A percentile compares a stretch with the other conserved stretches of the same genome.
Evolutionary conservation across 768 basidiomycete genomes (phyloP).

Genomic region (Suillus paluster): DNA sequence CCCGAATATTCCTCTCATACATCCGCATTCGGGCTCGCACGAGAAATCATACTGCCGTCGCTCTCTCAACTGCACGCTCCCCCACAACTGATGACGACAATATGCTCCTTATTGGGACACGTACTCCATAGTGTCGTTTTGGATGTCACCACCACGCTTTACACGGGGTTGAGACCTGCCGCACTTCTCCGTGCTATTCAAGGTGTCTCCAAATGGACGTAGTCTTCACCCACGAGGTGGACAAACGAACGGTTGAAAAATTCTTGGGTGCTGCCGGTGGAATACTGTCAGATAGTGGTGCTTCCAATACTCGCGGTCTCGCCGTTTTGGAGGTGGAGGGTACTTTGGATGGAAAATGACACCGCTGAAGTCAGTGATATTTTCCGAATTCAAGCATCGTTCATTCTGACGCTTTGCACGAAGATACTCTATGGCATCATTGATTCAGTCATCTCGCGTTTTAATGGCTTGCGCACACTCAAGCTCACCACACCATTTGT

Average conservation of each 20-base stretch:
- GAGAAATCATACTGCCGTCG: slow-evolving; percentile 20
- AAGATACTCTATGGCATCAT: slow-evolving; percentile 34
- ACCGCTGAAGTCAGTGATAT: slow-evolving; percentile 30
- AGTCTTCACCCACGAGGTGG: slow-evolving; percentile 35
- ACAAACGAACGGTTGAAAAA: slow-evolving; percentile 37
- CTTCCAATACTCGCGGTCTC: slow-evolving; percentile 16
- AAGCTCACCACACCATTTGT: slow-evolving; percentile 38
- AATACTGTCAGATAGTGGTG: slow-evolving; percentile 18
- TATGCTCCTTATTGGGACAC: slow-evolving; percentile 22
- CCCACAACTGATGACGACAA: slow-evolving; percentile 23
- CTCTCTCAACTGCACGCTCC: slow-evolving; percentile 34
- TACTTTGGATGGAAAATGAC: slow-evolving; percentile 30
- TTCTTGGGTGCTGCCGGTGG: slow-evolving; percentile 31
- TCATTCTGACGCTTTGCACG: background rate
- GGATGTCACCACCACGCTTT: slow-evolving; percentile 32
- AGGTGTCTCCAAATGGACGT: slow-evolving; percentile 34
- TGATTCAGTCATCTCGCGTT: slow-evolving; percentile 37
- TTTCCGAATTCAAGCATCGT: background rate
- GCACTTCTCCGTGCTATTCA: slow-evolving; percentile 28
- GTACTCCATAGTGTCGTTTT: slow-evolving; percentile 27
- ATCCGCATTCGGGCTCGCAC: slow-evolving; percentile 1
- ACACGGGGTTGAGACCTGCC: slow-evolving; percentile 32
- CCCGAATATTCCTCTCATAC: slow-evolving; percentile 5
- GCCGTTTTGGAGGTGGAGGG: slow-evolving; percentile 32
- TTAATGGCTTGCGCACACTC: slow-evolving; percentile 30